Base-by-base conservation (phyloP, 2,329 filamentous ascomycete species). In the Nigrograna mackinnonii region DNA sequence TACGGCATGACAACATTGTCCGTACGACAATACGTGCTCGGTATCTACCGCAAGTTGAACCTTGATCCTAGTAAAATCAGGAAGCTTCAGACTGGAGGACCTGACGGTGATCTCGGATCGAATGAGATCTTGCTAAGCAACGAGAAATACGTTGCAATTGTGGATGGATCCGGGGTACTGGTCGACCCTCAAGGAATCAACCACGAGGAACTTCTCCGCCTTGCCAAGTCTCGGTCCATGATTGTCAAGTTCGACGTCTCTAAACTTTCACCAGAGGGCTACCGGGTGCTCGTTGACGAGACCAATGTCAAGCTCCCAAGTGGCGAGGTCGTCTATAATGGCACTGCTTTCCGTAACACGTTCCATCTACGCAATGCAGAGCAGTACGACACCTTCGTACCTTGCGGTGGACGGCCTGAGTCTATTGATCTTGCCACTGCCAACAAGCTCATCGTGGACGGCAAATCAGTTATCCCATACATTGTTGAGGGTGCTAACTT, bases 1-100 rank as follows among this genome's bases (percentile, higher is more conserved):
- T 99, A 99, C 64, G 94, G 94, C 60, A 99, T 99, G 94, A 99
- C 94, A 1, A 97, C 94, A 0, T 74, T 97, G 43, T 96, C 91
- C 5, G 92, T 99, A 37, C 90, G 94, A 34, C 90, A 99, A 72
- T 99, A 95, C 59, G 89, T 99, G 54, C 84, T 91, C 62, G 94
- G 94, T 35, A 96, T 99, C 70, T 97, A 99, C 78, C 87, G 94
- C 67, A 97, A 97, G 79, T 79, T 96, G 50, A 83, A 91, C 52
- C 84, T 99, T 36, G 91, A 97, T 62, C 88, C 91, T 14, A 83
- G 84, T 39, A 85, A 82, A 43, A 88, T 97, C 54, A 82, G 83
- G 66, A 99, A 99, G 77, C 85, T 99, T 79, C 94, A 99, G 77
- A 99, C 94, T 34, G 94, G 94, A 71, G 94, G 94, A 3, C 94